phyloP scores from a whole-genome alignment of 129 eudicot genomes.

The Smallanthus sonchifolius region DNA sequence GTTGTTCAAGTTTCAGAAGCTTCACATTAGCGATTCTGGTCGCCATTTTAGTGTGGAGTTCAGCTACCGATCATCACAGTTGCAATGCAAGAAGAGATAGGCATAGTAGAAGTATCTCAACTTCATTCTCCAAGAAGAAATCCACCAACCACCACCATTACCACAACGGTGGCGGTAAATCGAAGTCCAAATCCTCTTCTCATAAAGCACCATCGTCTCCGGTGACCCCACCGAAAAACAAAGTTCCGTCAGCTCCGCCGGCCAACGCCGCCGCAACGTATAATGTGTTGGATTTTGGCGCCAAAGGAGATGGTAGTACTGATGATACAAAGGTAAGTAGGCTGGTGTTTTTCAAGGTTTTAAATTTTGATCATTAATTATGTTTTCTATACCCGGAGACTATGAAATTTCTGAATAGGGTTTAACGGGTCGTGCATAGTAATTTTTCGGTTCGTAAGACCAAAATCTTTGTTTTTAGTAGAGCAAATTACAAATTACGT shows the following conservation, averaged over 20 bases:
- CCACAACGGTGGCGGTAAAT: constrained; percentile 27
- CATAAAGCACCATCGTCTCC: constrained; percentile 39
- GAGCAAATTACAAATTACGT: too few species aligned
- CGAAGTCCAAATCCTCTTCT: constrained; percentile 30
- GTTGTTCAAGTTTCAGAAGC: constrained; percentile 31
- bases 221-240: constrained; percentile 16
- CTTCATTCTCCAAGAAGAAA: constrained; percentile 48
- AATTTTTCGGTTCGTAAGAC: too few species aligned
- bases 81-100: constrained; percentile 54
- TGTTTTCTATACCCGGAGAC: not conserved
- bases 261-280: constrained; percentile 23
- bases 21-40: constrained; percentile 42
- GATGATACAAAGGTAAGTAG: constrained; percentile 72
- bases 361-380: not conserved
- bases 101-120: constrained; percentile 16
- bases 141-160: constrained; percentile 35
- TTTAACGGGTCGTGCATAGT: too few species aligned
- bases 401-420: too few species aligned
- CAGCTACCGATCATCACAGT: constrained; percentile 30
- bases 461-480: too few species aligned
- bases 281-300: constrained; percentile 68
- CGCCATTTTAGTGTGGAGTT: constrained; percentile 44
- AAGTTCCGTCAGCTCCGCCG: constrained; percentile 27
- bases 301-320: constrained; percentile 64
- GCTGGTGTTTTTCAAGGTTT: not conserved